phyloP scores from a whole-genome alignment of 148 eudicot species.

The Suaeda aralocaspica region DNA sequence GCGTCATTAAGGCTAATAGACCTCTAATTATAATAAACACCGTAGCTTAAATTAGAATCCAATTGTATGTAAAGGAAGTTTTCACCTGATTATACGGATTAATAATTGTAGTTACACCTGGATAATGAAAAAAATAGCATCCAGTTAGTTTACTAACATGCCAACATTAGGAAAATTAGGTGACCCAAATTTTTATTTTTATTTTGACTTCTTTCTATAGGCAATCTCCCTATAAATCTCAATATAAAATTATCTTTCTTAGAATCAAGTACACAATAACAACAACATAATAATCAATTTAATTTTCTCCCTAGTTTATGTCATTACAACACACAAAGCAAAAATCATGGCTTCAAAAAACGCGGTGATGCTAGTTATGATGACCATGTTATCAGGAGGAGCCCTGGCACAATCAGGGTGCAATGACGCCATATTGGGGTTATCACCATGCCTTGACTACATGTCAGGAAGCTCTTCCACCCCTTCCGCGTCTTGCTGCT shows the following conservation, averaged over 20 bases:
- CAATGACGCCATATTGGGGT: constrained; percentile 16
- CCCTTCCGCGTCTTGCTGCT: constrained; percentile 29
- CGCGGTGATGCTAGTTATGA: constrained; percentile 1
- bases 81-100: background rate
- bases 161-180: constrained; percentile 23
- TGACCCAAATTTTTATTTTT: constrained; percentile 19
- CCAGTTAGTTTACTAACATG: constrained; percentile 28
- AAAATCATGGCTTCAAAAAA: constrained; percentile 11
- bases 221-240: constrained; percentile 19
- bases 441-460: constrained; percentile 34
- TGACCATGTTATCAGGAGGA: constrained; percentile 13
- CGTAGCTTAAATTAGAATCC: background rate
- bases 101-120: background rate
- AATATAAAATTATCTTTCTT: background rate
- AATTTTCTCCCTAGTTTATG: background rate
- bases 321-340: background rate
- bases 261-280: background rate
- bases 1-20: background rate
- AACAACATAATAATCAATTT: background rate
- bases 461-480: constrained; percentile 23
- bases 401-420: constrained; percentile 34
- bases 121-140: background rate
- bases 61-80: background rate
- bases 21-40: background rate
- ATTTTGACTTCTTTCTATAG: constrained; percentile 13